Conservation (phyloP, 768 basidiomycete genomes). For the Kwoniella mangroviensis region DNA sequence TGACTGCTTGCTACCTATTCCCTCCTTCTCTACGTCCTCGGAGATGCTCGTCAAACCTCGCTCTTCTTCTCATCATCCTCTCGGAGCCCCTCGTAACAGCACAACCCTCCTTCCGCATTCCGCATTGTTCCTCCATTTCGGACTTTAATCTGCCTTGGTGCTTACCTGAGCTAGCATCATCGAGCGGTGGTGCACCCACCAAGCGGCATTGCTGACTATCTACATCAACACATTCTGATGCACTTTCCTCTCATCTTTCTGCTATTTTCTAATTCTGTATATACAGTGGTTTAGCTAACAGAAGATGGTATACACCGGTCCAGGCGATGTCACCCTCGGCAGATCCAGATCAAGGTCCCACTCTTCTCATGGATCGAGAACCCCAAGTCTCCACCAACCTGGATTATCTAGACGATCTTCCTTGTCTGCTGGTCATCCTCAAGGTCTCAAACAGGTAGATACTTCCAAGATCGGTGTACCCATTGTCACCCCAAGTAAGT, state of each 20-base stretch:
- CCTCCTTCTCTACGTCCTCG: background rate
- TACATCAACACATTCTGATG: background rate
- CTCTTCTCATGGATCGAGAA: constrained; percentile 29
- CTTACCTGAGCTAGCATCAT: background rate
- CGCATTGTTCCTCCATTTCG: background rate
- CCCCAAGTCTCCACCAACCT: constrained; percentile 46
- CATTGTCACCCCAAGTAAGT: constrained; percentile 42
- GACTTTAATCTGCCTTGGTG: background rate
- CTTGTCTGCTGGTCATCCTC: constrained; percentile 37
- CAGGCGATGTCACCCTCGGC: constrained; percentile 8
- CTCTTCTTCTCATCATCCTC: background rate
- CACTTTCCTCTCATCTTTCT: constrained; percentile 2
- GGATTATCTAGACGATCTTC: constrained; percentile 49
- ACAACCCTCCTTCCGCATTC: background rate
- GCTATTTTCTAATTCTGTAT: background rate
- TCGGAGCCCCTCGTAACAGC: background rate
- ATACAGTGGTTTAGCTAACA: background rate
- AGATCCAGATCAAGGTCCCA: constrained; percentile 12
- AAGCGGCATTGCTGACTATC: background rate
- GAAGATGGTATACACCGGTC: constrained; percentile 10
- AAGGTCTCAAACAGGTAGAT: constrained; percentile 34
- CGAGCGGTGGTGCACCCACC: too few species aligned
- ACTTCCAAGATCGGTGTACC: constrained; percentile 47
- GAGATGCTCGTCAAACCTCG: background rate
- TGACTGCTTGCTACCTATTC: background rate